phyloP scores from a whole-genome alignment of 2,329 filamentous ascomycete genomes.

The Cladosporium sphaerospermum region DNA sequence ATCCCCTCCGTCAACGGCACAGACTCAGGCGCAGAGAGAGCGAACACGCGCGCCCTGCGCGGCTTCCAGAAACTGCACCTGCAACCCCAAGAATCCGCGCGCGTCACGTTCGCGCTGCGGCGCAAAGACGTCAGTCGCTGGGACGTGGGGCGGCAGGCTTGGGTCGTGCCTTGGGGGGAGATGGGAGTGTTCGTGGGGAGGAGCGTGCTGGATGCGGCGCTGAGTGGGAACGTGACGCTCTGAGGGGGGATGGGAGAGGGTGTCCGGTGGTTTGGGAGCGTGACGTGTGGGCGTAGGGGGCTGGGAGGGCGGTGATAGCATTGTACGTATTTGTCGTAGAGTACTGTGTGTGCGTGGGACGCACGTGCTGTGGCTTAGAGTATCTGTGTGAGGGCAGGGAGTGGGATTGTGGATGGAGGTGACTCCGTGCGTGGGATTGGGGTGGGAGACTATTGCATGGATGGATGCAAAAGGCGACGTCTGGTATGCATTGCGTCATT shows the following conservation, averaged over 20 bases:
- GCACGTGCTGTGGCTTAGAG: too few species aligned
- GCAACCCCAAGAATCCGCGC: conserved; percentile 24
- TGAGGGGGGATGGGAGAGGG: background rate
- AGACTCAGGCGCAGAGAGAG: conserved; percentile 51
- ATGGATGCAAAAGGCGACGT: too few species aligned
- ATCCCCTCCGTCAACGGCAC: conserved; percentile 36
- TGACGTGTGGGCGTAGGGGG: too few species aligned
- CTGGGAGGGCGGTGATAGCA: too few species aligned
- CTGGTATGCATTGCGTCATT: too few species aligned
- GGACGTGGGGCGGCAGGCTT: conserved; percentile 44
- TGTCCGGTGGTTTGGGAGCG: too few species aligned
- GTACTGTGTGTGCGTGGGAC: too few species aligned
- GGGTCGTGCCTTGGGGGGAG: conserved; percentile 41
- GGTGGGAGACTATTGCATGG: too few species aligned
- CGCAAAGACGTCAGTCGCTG: conserved; percentile 45
- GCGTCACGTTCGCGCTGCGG: conserved; percentile 33
- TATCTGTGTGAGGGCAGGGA: too few species aligned
- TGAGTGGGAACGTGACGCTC: conserved; percentile 20
- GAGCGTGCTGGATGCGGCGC: conserved; percentile 30
- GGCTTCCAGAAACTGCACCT: conserved; percentile 30
- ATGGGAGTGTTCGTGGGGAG: conserved; percentile 44
- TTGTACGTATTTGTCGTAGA: too few species aligned
- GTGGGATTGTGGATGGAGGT: too few species aligned
- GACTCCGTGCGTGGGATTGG: too few species aligned
- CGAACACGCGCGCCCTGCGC: conserved; percentile 25